These are phyloP conservation scores for Pythium graminicola DNA, from an alignment of 352 stramenopile species.

Conservation along the genomic window DNA sequence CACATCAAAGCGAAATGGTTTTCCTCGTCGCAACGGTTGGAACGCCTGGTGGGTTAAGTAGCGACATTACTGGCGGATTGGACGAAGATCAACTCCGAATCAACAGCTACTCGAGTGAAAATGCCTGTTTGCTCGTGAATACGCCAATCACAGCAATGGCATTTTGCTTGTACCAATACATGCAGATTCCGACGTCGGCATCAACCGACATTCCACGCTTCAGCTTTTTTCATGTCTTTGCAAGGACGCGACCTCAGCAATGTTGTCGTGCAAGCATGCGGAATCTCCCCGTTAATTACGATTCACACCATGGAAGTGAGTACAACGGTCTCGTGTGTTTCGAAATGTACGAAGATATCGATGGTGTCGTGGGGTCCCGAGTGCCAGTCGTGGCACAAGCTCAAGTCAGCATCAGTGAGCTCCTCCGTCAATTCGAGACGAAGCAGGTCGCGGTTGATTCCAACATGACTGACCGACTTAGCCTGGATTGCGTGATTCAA, in stretches of 20 bases:
- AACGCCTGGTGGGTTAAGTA: not conserved
- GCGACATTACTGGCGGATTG: not conserved
- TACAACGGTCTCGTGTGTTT: slow-evolving; percentile 17
- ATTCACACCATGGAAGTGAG: too few species aligned
- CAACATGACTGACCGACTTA: slow-evolving; percentile 2
- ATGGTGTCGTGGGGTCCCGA: too few species aligned
- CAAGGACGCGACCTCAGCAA: slow-evolving; percentile 18
- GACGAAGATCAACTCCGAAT: not conserved
- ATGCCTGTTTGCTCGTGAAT: slow-evolving; percentile 16
- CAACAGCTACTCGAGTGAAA: slow-evolving; percentile 4
- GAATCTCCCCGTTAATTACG: not conserved
- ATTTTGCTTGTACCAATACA: slow-evolving; percentile 18
- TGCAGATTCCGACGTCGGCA: not conserved
- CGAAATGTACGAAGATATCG: slow-evolving; percentile 3
- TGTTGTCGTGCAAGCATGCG: slow-evolving; percentile 22
- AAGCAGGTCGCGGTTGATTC: not conserved
- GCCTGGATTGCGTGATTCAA: slow-evolving; percentile 18
- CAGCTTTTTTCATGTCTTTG: slow-evolving; percentile 13
- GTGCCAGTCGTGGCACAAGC: not conserved
- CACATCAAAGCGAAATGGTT: slow-evolving; percentile 38
- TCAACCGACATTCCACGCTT: not conserved
- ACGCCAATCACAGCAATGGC: slow-evolving; percentile 11
- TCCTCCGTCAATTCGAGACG: slow-evolving; percentile 7
- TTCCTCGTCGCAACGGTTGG: slow-evolving; percentile 36
- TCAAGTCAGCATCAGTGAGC: slow-evolving; percentile 9